These are phyloP conservation scores for Ajuga chamaepitys DNA, from an alignment of 257 asterid species.

Conservation along the genomic window DNA sequence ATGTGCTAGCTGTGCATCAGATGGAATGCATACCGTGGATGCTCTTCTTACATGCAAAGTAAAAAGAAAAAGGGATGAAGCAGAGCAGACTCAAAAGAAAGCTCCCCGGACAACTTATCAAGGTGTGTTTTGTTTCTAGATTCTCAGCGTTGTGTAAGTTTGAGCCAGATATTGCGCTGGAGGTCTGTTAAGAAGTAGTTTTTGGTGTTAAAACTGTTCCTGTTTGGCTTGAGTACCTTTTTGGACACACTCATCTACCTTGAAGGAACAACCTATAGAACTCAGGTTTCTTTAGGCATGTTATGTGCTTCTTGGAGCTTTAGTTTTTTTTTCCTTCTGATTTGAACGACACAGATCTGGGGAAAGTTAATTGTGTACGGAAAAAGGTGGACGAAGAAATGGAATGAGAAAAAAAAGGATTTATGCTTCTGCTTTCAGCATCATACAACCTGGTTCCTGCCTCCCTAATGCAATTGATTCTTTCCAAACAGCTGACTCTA, in stretches of 20 bases:
- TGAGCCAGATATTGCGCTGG: not conserved
- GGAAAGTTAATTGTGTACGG: not conserved
- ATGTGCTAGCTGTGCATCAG: constrained; percentile 77
- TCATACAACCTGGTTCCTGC: not conserved
- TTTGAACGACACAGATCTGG: not conserved
- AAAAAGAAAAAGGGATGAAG: constrained; percentile 76
- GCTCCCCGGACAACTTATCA: constrained; percentile 35
- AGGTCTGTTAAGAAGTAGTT: not conserved
- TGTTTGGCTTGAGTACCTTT: not conserved
- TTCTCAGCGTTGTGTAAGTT: not conserved
- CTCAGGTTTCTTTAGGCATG: not conserved
- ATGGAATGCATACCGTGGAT: constrained; percentile 86
- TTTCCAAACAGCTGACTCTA: not conserved
- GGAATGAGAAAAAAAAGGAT: not conserved
- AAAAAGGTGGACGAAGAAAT: not conserved
- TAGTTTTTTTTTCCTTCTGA: not conserved
- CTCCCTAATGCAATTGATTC: not conserved
- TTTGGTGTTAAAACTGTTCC: not conserved
- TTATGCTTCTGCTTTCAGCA: not conserved
- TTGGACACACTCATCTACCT: not conserved
- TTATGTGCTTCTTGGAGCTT: not conserved
- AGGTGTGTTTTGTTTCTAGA: constrained; percentile 34
- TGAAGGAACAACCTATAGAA: not conserved
- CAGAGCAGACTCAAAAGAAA: constrained; percentile 35
- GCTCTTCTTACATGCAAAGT: constrained; percentile 80